Evolutionary conservation across 805 yeast genomes (phyloP).

Genomic region (Candida sphagnicola): DNA sequence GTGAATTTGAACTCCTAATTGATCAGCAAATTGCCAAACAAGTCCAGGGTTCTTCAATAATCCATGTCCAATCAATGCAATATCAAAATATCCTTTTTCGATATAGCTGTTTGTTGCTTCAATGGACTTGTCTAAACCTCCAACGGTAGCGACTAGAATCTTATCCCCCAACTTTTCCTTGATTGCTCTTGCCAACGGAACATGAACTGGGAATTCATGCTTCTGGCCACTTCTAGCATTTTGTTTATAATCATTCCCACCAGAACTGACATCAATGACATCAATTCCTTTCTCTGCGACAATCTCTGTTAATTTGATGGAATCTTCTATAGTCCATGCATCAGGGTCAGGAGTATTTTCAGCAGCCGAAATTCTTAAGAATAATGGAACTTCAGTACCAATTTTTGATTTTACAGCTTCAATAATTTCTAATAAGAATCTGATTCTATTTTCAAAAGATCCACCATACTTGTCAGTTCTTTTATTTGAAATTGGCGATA

Average conservation of each 20-base stretch:
- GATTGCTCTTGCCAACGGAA: constrained; percentile 36
- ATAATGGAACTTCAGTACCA: constrained; percentile 42
- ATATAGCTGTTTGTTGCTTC: constrained; percentile 35
- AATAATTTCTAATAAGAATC: constrained; percentile 45
- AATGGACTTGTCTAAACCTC: constrained; percentile 32
- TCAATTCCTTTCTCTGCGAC: constrained; percentile 44
- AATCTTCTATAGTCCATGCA: constrained; percentile 44
- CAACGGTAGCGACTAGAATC: constrained; percentile 44
- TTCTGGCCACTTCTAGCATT: constrained; percentile 16
- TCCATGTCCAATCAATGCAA: constrained; percentile 42
- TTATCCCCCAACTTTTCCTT: constrained; percentile 43
- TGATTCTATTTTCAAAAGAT: constrained; percentile 51
- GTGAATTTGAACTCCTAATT: constrained; percentile 38
- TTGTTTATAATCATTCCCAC: constrained; percentile 40
- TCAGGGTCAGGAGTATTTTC: constrained; percentile 40
- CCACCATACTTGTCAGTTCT: constrained; percentile 68
- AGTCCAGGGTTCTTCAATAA: constrained; percentile 50
- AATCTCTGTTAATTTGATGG: constrained; percentile 35
- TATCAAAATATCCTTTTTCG: constrained; percentile 43
- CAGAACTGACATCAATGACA: constrained; percentile 52
- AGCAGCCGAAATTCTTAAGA: constrained; percentile 44
- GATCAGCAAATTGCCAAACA: constrained; percentile 48
- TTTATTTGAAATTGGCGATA: constrained; percentile 42
- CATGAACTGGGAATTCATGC: constrained; percentile 28
- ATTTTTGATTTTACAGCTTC: constrained; percentile 39